These are phyloP conservation scores for Geoglossum cookeanum DNA, from an alignment of 2,329 filamentous ascomycete species.

Conservation along the genomic window DNA sequence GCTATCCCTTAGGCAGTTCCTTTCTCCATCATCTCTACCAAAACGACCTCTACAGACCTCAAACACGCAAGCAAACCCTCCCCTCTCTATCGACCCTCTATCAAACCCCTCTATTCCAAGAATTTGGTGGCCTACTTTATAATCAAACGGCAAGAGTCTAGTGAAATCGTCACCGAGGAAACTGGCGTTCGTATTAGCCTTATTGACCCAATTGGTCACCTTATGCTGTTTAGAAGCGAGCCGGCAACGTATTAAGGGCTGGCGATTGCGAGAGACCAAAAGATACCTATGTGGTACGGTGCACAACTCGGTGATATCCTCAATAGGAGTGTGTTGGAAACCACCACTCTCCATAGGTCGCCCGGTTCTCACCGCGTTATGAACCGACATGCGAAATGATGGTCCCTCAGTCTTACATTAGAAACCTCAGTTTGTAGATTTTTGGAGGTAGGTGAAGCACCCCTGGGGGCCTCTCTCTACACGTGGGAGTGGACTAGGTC, in stretches of 20 bases:
- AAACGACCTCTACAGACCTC: not conserved
- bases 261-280: not conserved
- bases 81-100: not conserved
- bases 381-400: no score
- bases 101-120: not conserved
- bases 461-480: no score
- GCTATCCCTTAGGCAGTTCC: not conserved
- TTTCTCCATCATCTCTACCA: not conserved
- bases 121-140: not conserved
- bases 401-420: no score
- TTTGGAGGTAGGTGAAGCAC: no score
- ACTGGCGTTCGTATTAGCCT: not conserved
- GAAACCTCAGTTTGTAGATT: no score
- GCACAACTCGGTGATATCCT: not conserved
- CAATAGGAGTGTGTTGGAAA: no score
- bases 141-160: not conserved
- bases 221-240: not conserved
- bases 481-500: no score
- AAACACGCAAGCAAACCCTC: not conserved
- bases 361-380: no score
- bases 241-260: not conserved
- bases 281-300: not conserved
- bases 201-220: not conserved
- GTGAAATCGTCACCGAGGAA: not conserved
- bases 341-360: no score